Percentiles rank a stretch among this genome's conserved stretches.
Conservation (phyloP, 768 basidiomycete species). For the Hygrocybe coccinea region DNA sequence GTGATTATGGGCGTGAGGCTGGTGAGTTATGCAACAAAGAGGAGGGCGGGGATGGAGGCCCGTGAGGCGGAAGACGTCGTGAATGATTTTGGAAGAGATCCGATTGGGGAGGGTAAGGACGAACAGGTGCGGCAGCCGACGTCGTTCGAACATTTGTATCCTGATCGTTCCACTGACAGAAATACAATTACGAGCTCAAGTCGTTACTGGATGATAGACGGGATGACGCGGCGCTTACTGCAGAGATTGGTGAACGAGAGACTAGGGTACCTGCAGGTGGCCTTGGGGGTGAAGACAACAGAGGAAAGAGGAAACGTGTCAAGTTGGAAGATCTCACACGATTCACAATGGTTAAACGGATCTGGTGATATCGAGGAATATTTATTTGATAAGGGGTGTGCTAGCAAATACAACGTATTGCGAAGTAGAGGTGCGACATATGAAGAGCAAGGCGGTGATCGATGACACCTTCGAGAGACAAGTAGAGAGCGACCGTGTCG, state of each 20-base stretch:
- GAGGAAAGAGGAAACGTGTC: constrained; percentile 54
- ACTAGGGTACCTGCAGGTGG: constrained; percentile 13
- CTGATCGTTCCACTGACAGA: constrained; percentile 32
- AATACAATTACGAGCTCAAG: constrained; percentile 80
- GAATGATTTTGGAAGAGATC: constrained; percentile 86
- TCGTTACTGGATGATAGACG: constrained; percentile 59
- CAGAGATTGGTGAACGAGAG: constrained; percentile 69
- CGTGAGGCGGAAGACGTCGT: constrained; percentile 68
- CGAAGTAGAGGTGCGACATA: background rate
- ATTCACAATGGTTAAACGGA: constrained; percentile 95
- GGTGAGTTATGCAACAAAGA: constrained; percentile 72
- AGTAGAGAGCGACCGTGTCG: too few species aligned
- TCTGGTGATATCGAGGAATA: constrained; percentile 44
- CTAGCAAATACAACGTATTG: background rate
- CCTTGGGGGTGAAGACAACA: constrained; percentile 23
- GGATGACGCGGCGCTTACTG: constrained; percentile 62
- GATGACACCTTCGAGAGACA: too few species aligned
- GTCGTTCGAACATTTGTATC: background rate
- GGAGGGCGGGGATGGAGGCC: constrained; percentile 73
- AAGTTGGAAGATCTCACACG: constrained; percentile 85
- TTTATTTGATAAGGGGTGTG: background rate
- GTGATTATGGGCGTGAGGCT: constrained; percentile 88
- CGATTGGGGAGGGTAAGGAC: constrained; percentile 85
- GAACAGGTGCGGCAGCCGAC: constrained; percentile 54
- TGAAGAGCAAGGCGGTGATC: too few species aligned